These are phyloP conservation scores for Backusella luteola DNA, from an alignment of 192 early-diverging fungal genomes.

Conservation along the genomic window DNA sequence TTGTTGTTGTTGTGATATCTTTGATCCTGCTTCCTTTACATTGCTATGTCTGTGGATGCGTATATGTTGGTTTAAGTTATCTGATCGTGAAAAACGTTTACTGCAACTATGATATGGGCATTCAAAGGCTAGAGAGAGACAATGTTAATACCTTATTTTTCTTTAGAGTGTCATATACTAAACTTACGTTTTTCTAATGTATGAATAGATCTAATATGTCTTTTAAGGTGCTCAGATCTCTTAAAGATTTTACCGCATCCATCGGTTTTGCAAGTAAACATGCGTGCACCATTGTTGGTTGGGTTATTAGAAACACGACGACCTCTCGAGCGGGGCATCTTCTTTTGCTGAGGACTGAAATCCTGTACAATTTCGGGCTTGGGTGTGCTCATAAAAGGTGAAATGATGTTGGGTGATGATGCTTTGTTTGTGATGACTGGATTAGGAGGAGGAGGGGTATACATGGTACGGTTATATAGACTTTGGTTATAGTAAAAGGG, in stretches of 20 bases:
- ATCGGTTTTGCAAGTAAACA: constrained; percentile 50
- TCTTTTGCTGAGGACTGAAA: background rate
- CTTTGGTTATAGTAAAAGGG: background rate
- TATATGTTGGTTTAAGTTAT: constrained; percentile 58
- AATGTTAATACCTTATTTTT: background rate
- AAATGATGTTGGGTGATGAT: background rate
- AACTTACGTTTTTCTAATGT: constrained; percentile 60
- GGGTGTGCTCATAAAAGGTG: background rate
- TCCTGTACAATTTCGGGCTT: background rate
- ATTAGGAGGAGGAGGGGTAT: background rate
- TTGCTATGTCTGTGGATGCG: constrained; percentile 52
- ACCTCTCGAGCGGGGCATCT: constrained; percentile 37
- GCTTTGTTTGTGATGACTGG: background rate
- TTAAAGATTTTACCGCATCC: constrained; percentile 59
- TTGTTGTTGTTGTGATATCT: background rate
- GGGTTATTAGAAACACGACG: constrained; percentile 48
- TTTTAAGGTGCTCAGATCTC: constrained; percentile 57
- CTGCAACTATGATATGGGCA: constrained; percentile 52
- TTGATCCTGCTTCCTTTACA: background rate
- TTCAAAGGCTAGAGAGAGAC: constrained; percentile 35
- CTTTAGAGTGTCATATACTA: background rate
- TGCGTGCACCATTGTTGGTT: constrained; percentile 30
- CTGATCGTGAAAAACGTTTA: constrained; percentile 57
- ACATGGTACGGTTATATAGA: background rate
- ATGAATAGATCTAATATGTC: constrained; percentile 57